Base-by-base conservation (phyloP, 768 basidiomycete genomes). In the Calocybe gangraenosa region DNA sequence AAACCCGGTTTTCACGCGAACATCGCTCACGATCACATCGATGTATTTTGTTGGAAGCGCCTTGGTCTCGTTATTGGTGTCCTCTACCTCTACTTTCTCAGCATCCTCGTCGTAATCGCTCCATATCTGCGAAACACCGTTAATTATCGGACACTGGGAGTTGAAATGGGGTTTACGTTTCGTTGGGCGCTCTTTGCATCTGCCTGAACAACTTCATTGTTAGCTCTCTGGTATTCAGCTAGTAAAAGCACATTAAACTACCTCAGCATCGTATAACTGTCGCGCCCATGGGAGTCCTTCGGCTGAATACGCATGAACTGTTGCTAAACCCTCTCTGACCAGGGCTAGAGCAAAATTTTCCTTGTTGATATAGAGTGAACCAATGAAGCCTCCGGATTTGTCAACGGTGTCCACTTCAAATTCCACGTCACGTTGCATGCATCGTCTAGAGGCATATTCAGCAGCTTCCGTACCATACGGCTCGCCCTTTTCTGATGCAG, bases 371-470 rank as follows among this genome's bases (percentile, higher is more conserved):
- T 85, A 94, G 44, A 98, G 72, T 1, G 85, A 66, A 11, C 94
- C 94, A 52, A 97, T 94, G 65, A 95, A 97, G 2, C 96, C 96
- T 31, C 95, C 95, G 3, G 87, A 84, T 66, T 96, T 97, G 70
- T 99, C 95, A 13, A 85, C 79, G 13, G 78, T 76, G 47, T 95
- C 91, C 37, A 97, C 83, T 55, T 91, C 87, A 48, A 98, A 83
- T 63, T 99, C 95, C 5, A 92, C 83, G 58, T 99, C 95, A 21
- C 95, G 81, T 63, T 99, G 95, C 85, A 97, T 85, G 61, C 85
- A 93, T 49, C 78, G 76, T 34, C 81, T 78, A 7, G 78, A 77
- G 2, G 91, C 75, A 56, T 89, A 97, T 31, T 91, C 85, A 3
- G 78, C 70, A 3, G 93, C 81, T 58, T 99, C 95, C 1, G 63